Evolutionary conservation across 495 filamentous ascomycete genomes (phyloP), one percentile per base, ranked within the genome.

Genomic region (Paragyromitra xinjiangensis): DNA sequence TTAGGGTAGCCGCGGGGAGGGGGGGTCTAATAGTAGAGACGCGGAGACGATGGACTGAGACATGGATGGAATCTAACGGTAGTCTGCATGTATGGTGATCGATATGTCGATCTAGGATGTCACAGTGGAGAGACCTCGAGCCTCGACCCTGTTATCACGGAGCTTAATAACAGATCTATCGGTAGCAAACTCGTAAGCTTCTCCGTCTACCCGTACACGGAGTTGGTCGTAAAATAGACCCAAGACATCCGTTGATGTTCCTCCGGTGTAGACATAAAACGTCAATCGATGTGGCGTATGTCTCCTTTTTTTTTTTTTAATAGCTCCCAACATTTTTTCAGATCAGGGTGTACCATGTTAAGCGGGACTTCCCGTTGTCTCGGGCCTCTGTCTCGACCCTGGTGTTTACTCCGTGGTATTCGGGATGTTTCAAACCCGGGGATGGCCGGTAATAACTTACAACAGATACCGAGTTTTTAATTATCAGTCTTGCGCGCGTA

Each of bases 11-110:
- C 5, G 48, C 1, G 26, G 0, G 26, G 6, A 11, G 16, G n/a
- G 16, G 26, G 26, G 6, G 48, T 34, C 29, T 3, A 34, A 34
- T 34, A 34, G 29, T 34, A 34, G 53, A 29, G 22, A 34, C 7
- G 22, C 8, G 14, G 19, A 24, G 40, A 34, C 6, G 58, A 37
- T n/a, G n/a, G 1, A 1, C 42, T 44, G 16, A 45, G 22, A 34
- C 40, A 42, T 26, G 19, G 53, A 24, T 26, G 22, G 62, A 51
- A 73, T 59, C 67, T 71, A 76, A 63, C 58, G 73, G 59, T 55
- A 64, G 44, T 37, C 55, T 64, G 68, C 68, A 64, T 45, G 39
- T 53, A 34, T 29, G 24, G 58, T 62, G 66, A 67, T 71, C 65
- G 42, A 71, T 75, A 51, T 72, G 58, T 29, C n/a, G 58, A 56